Percentiles rank a stretch among this genome's conserved stretches.
Conservation (phyloP, 345 rosid genomes). For the Euphorbia tirucalli region DNA sequence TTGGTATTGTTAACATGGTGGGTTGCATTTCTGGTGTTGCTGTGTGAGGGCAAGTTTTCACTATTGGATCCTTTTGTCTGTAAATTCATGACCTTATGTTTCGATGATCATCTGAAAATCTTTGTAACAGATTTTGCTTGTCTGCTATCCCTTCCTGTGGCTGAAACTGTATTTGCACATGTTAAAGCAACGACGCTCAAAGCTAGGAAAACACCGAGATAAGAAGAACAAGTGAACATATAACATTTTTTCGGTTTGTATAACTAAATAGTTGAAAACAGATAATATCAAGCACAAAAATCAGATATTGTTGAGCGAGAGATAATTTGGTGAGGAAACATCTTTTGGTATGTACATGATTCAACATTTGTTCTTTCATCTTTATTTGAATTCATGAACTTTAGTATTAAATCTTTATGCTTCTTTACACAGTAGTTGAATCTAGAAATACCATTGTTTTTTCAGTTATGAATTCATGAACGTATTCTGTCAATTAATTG, state of each 20-base stretch:
- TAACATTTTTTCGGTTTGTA: conserved; percentile 6
- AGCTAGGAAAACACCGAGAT: conserved; percentile 45
- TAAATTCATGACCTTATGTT: background rate
- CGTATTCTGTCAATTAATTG: no score
- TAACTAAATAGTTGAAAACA: background rate
- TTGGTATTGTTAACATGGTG: no score
- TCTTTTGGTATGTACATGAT: background rate
- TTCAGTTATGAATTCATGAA: no score
- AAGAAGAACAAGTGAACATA: conserved; percentile 51
- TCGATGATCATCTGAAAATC: background rate
- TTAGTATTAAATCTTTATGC: no score
- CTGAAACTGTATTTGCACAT: conserved; percentile 68
- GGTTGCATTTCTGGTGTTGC: background rate
- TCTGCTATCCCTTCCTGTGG: conserved; percentile 73
- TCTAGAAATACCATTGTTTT: no score
- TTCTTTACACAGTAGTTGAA: no score
- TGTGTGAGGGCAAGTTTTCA: background rate
- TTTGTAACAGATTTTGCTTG: conserved; percentile 50
- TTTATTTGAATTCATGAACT: no score
- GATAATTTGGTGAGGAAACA: background rate
- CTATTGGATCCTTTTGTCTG: background rate
- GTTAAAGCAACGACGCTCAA: conserved; percentile 65
- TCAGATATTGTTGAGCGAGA: background rate
- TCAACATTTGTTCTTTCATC: background rate
- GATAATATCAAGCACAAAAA: background rate